Evolutionary conservation across 2,329 filamentous ascomycete genomes (phyloP).

Genomic region (Trichoderma sp.): DNA sequence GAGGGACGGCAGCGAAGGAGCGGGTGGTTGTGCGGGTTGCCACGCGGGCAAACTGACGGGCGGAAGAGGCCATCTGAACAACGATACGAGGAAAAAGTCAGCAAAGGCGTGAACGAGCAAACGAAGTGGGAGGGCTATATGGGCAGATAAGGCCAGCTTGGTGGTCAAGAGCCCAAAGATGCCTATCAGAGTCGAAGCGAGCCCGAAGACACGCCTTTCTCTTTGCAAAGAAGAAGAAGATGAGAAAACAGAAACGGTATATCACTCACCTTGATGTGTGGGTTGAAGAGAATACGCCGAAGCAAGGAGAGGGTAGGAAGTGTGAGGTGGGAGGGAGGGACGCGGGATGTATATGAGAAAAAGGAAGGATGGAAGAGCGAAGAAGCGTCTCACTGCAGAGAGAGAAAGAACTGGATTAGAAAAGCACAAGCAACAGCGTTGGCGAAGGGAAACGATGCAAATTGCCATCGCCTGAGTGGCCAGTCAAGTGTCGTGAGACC

Average conservation of each 20-base stretch:
- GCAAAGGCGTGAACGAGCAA: neutral
- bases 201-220: neutral
- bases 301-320: neutral
- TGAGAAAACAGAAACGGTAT: neutral
- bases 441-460: conserved; percentile 20
- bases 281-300: neutral
- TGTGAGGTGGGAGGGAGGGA: neutral
- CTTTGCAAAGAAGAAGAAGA: neutral
- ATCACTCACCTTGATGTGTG: conserved; percentile 11
- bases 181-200: neutral
- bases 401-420: neutral
- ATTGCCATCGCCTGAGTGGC: conserved; percentile 24
- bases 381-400: conserved; percentile 1
- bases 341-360: neutral
- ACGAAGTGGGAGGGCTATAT: neutral
- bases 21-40: conserved; percentile 58
- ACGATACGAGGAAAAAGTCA: conserved; percentile 8
- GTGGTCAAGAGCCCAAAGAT: neutral
- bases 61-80: conserved; percentile 41
- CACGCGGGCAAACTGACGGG: conserved; percentile 56
- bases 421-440: neutral
- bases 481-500: conserved; percentile 11
- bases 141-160: neutral
- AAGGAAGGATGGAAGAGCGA: conserved; percentile 21
- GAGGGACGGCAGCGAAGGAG: conserved; percentile 58